Percentiles rank a stretch among this genome's conserved stretches.
Evolutionary conservation across 1,284 basidiomycete species (phyloP).

Genomic region (Apiotrichum akiyoshidainum): DNA sequence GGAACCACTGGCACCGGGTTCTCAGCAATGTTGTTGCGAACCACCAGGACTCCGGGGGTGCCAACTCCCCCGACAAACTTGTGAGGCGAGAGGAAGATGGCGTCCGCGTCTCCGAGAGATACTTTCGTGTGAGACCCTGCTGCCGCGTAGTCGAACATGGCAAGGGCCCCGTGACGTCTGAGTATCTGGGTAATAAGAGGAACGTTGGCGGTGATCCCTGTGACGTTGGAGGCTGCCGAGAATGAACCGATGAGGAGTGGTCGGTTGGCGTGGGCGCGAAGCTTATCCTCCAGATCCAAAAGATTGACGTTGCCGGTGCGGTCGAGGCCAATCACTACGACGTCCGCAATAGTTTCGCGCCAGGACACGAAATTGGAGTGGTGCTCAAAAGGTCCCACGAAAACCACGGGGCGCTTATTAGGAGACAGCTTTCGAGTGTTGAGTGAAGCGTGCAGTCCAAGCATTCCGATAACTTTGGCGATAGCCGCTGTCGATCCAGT

Average conservation of each 20-base stretch:
- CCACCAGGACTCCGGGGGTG: slow-evolving; percentile 12
- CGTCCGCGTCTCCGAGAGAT: slow-evolving; percentile 7
- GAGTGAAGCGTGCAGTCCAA: slow-evolving; percentile 1
- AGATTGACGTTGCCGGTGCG: background rate
- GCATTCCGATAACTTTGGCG: slow-evolving; percentile 6
- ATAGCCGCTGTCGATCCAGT: slow-evolving; percentile 14
- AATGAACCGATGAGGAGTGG: slow-evolving; percentile 11
- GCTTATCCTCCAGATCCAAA: background rate
- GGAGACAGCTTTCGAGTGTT: background rate
- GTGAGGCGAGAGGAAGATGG: slow-evolving; percentile 19
- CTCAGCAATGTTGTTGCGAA: background rate
- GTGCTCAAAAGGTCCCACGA: slow-evolving; percentile 17
- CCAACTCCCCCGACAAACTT: slow-evolving; percentile 12
- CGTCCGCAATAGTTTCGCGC: slow-evolving; percentile 12
- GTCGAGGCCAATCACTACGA: slow-evolving; percentile 7
- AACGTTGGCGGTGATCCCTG: slow-evolving; percentile 11
- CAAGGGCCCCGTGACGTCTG: slow-evolving; percentile 3
- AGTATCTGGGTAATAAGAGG: slow-evolving; percentile 2
- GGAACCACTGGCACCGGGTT: slow-evolving; percentile 3
- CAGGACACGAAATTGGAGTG: slow-evolving; percentile 16
- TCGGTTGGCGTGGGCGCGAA: background rate
- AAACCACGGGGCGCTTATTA: slow-evolving; percentile 6
- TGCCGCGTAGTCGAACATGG: slow-evolving; percentile 14
- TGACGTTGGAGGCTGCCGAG: slow-evolving; percentile 18
- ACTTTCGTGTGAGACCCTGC: slow-evolving; percentile 3